Conservation (phyloP, 192 early-diverging fungal species). For the Geosiphon pyriformis region DNA sequence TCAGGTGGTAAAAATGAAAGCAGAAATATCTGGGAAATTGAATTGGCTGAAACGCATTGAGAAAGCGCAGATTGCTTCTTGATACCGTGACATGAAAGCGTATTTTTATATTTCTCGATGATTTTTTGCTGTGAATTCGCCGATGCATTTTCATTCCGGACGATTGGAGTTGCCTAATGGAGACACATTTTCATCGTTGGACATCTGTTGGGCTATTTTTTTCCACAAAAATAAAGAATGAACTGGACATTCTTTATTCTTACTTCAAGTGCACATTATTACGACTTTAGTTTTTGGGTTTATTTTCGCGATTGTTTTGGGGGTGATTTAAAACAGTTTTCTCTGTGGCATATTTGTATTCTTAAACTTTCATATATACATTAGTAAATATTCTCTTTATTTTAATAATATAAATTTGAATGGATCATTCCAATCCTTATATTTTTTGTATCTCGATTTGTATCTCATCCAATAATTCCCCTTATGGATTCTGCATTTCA, state of each 20-base stretch:
- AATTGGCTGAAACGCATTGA: conserved; percentile 22
- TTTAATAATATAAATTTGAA: too few relatives aligned
- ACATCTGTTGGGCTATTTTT: not conserved
- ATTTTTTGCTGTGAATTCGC: too few relatives aligned
- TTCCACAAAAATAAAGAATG: not conserved
- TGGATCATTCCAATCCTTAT: too few relatives aligned
- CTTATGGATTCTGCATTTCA: too few relatives aligned
- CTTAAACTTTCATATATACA: not conserved
- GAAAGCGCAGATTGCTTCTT: not conserved
- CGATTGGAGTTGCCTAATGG: too few relatives aligned
- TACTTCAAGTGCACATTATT: not conserved
- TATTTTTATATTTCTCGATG: not conserved
- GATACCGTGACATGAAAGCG: not conserved
- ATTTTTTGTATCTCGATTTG: too few relatives aligned
- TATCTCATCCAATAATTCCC: too few relatives aligned
- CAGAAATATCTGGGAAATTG: conserved; percentile 22
- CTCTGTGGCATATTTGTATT: not conserved
- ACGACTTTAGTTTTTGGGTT: not conserved
- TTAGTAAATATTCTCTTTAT: not conserved
- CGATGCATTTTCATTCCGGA: too few relatives aligned
- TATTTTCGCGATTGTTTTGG: not conserved
- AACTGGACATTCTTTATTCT: conserved; percentile 10
- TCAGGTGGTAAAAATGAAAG: conserved; percentile 20
- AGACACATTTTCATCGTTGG: not conserved
- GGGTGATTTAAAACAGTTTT: too few relatives aligned